Evolutionary conservation across 371 early-diverging fungal genomes (phyloP), one percentile per base, ranked within the genome.

Genomic region (Mucor indicus): DNA sequence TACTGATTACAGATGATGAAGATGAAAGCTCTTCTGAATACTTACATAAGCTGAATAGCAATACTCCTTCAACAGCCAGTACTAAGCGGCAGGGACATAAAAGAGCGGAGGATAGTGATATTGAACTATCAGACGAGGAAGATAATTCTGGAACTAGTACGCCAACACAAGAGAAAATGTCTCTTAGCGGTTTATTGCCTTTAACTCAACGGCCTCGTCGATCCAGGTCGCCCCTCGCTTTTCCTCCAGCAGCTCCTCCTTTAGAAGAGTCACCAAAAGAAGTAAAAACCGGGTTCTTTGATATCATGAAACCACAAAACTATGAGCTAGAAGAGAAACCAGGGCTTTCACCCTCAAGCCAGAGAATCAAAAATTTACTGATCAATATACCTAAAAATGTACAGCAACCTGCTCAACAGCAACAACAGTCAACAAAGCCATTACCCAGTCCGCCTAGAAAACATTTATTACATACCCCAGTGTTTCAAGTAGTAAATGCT

Each of bases 381-480:
- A 49, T 30, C 12, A 50, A 47, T 17, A 23, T 12, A 40, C 47
- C 40, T 15, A n/a, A n/a, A n/a, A n/a, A n/a, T n/a, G n/a, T n/a
- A n/a, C n/a, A n/a, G n/a, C n/a, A n/a, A n/a, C n/a, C n/a, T n/a
- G n/a, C n/a, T n/a, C 23, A 19, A 23, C 39, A 1, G 30, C 33
- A 27, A 15, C 40, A 37, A 31, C 15, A 31, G 13, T 12, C n/a
- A 35, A 46, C 53, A 39, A 44, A 54, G 24, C 44, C 54, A 27
- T 33, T 59, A 21, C 57, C 49, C 11, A 47, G 33, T 3, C 60
- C 73, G 19, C 80, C 77, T 1, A 80, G 91, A 32, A 67, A 64
- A 47, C 84, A 87, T 45, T 61, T 92, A 16, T 66, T 86, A 16
- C 90, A 91, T 22, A 86, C 90, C 16, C 84, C 89, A 24, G 89